Conservation (phyloP, 768 basidiomycete species). For the Dentipellis fragilis region DNA sequence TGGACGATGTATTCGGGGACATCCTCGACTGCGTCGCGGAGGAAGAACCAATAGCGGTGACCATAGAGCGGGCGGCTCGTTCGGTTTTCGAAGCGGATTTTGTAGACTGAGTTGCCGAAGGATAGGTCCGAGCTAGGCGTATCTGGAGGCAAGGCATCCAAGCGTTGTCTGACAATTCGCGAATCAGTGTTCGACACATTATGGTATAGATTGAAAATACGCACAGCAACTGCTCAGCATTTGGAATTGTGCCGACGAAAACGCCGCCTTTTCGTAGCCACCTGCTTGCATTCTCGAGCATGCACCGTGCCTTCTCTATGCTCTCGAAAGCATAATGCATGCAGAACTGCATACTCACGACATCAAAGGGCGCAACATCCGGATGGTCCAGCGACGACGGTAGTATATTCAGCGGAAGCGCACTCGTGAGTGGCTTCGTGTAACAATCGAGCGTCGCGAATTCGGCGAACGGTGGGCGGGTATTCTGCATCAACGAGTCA, state of each 20-base stretch:
- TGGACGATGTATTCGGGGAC: constrained; percentile 96
- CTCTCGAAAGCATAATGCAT: constrained; percentile 99
- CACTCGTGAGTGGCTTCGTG: constrained; percentile 55
- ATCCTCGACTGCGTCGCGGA: constrained; percentile 91
- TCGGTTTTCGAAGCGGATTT: constrained; percentile 75
- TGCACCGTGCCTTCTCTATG: constrained; percentile 74
- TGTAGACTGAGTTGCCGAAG: constrained; percentile 89
- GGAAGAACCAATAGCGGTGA: constrained; percentile 89
- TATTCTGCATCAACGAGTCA: constrained; percentile 40
- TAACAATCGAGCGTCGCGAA: constrained; percentile 92
- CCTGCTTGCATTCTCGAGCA: constrained; percentile 83
- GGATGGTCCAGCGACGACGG: constrained; percentile 10
- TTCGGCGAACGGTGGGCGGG: constrained; percentile 69
- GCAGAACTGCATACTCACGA: constrained; percentile 98
- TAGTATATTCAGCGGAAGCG: constrained; percentile 53
- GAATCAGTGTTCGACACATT: neutral
- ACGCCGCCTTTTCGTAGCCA: constrained; percentile 77
- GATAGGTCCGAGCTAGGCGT: constrained; percentile 45
- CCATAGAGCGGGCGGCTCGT: constrained; percentile 61
- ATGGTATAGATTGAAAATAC: constrained; percentile 22
- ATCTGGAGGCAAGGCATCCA: constrained; percentile 61
- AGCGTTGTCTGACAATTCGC: constrained; percentile 41
- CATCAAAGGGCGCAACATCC: constrained; percentile 64
- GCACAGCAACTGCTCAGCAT: constrained; percentile 75
- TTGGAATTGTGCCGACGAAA: constrained; percentile 97